Conservation (phyloP, 2,329 filamentous ascomycete genomes). For the Hymenoscyphus scutula region DNA sequence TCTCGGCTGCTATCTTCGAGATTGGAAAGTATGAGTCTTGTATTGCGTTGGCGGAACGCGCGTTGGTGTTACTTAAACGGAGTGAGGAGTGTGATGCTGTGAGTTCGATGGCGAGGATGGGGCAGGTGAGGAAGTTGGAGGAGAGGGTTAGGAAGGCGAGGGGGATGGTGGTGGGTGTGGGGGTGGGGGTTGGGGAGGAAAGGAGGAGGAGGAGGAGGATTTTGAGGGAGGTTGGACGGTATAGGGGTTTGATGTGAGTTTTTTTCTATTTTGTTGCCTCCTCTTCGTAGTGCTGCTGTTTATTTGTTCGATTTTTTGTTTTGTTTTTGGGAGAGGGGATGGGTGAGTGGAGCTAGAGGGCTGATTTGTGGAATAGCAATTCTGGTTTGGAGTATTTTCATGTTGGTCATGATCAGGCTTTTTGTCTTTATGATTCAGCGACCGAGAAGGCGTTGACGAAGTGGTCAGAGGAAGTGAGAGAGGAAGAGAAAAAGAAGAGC, state of each 20-base stretch:
- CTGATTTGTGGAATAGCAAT: not conserved
- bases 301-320: no score
- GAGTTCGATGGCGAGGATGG: not conserved
- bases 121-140: conserved; percentile 9
- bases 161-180: not conserved
- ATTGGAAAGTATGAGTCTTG: conserved; percentile 12
- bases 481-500: not conserved
- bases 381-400: conserved; percentile 5
- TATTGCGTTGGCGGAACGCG: conserved; percentile 4
- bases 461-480: not conserved
- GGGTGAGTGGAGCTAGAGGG: no score
- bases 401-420: conserved; percentile 7
- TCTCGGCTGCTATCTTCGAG: conserved; percentile 17
- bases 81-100: not conserved
- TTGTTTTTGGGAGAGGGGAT: no score
- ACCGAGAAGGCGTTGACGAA: not conserved
- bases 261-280: not conserved
- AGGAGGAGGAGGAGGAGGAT: not conserved
- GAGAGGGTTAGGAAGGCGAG: conserved; percentile 13
- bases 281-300: no score
- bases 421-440: not conserved
- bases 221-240: not conserved
- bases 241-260: conserved; percentile 9
- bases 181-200: not conserved
- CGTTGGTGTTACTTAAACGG: conserved; percentile 8